phyloP scores from a whole-genome alignment of 2,329 filamentous ascomycete species.

The Ampelomyces quisqualis region DNA sequence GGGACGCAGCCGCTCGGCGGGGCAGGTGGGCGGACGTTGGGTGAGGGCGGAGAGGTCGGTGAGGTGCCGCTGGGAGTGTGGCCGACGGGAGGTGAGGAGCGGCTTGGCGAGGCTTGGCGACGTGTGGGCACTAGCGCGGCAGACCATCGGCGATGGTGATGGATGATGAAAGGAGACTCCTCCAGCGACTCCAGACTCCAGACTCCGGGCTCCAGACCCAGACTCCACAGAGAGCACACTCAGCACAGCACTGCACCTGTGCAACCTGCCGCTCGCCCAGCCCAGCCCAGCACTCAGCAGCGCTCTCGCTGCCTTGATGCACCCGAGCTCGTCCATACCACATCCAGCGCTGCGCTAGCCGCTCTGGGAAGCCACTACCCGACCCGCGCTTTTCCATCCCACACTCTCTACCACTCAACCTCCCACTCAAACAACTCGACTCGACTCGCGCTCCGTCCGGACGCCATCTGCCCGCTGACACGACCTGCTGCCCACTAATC shows the following conservation, averaged over 20 bases:
- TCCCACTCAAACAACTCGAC: not conserved
- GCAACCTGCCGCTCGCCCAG: not conserved
- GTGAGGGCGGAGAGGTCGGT: too few species aligned
- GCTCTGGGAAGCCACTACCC: slow-evolving; percentile 1
- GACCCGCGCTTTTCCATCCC: not conserved
- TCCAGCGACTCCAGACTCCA: not conserved
- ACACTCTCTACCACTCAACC: not conserved
- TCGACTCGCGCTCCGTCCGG: not conserved
- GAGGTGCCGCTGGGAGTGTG: not conserved
- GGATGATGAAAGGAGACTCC: not conserved
- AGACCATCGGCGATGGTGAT: not conserved
- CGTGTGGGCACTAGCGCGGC: too few species aligned
- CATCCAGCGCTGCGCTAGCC: slow-evolving; percentile 1
- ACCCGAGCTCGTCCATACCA: not conserved
- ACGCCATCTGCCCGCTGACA: slow-evolving; percentile 4
- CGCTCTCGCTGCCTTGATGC: slow-evolving; percentile 3
- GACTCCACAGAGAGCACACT: too few species aligned
- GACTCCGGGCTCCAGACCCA: not conserved
- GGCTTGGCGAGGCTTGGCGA: too few species aligned
- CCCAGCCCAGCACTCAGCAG: too few species aligned
- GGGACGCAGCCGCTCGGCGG: slow-evolving; percentile 12
- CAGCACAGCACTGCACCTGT: not conserved
- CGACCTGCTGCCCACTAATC: not conserved
- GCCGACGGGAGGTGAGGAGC: not conserved
- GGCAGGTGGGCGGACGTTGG: not conserved